Evolutionary conservation across 2,329 filamentous ascomycete genomes (phyloP).

Genomic region (Cladobotryum mycophilum): DNA sequence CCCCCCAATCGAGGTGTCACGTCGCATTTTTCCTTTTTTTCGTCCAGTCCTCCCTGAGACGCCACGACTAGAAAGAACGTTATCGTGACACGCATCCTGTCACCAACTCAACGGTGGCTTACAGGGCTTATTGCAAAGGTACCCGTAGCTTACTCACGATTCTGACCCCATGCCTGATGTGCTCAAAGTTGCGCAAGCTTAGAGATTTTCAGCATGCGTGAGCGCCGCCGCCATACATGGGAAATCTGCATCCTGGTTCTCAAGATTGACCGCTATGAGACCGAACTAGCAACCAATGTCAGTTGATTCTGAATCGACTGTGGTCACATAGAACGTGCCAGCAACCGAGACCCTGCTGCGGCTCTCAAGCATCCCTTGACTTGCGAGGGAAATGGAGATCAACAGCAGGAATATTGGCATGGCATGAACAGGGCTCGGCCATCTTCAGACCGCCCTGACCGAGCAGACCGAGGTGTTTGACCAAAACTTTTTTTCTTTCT

Average conservation of each 20-base stretch:
- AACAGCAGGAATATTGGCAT: not conserved
- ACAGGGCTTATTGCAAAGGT: not conserved
- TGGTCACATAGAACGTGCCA: slow-evolving; percentile 11
- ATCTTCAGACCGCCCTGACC: slow-evolving; percentile 6
- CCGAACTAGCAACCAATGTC: slow-evolving; percentile 2
- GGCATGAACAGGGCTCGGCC: not conserved
- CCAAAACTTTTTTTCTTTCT: not conserved
- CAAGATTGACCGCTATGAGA: slow-evolving; percentile 12
- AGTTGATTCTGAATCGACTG: not conserved
- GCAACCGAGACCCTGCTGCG: slow-evolving; percentile 15
- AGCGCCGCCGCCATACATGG: slow-evolving; percentile 3
- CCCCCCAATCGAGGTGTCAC: slow-evolving; percentile 15
- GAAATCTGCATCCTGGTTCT: not conserved
- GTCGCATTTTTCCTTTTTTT: slow-evolving; percentile 16
- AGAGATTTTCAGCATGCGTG: slow-evolving; percentile 17
- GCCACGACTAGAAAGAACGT: slow-evolving; percentile 3
- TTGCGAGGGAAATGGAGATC: not conserved
- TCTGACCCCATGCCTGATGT: slow-evolving; percentile 15
- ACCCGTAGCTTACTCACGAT: slow-evolving; percentile 13
- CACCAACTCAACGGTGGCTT: slow-evolving; percentile 5
- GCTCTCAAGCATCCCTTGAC: not conserved
- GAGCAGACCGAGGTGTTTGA: slow-evolving; percentile 6
- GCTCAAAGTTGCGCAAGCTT: slow-evolving; percentile 21
- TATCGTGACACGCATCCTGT: slow-evolving; percentile 10
- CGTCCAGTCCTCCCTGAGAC: not conserved